Conservation (phyloP, 345 rosid genomes). For the Moricandia moricandioides region DNA sequence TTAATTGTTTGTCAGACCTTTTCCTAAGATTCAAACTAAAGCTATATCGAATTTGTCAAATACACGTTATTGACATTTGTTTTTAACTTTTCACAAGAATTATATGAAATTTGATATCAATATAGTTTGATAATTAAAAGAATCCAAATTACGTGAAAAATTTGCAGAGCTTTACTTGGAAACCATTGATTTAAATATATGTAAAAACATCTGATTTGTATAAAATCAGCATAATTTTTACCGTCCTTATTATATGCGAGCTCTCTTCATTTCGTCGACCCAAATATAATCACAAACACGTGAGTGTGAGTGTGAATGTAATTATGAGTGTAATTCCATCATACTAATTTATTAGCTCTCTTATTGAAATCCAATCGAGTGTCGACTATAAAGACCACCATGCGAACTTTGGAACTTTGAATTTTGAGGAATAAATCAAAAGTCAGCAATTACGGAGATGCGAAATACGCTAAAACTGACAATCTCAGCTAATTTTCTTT, state of each 20-base stretch:
- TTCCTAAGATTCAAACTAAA: not conserved
- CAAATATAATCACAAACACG: not conserved
- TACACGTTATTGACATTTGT: not conserved
- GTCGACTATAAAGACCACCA: not conserved
- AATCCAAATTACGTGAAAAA: no score
- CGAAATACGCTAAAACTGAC: not conserved
- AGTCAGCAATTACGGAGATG: slow-evolving; percentile 34
- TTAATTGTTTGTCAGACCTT: not conserved
- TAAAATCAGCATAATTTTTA: no score
- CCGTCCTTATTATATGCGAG: no score
- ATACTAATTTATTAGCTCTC: not conserved
- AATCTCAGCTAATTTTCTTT: slow-evolving; percentile 13
- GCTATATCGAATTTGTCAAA: not conserved
- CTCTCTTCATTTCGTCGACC: no score
- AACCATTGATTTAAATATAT: no score
- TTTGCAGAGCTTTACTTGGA: no score
- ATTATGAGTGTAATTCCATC: not conserved
- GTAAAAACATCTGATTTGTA: no score
- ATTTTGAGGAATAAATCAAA: not conserved
- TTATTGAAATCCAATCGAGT: not conserved
- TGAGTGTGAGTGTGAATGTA: not conserved
- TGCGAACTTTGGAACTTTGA: no score
- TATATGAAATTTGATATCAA: no score
- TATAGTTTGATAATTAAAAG: no score
- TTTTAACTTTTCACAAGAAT: not conserved